phyloP scores from a whole-genome alignment of 2,329 filamentous ascomycete genomes.

The Colletotrichum orchidophilum region DNA sequence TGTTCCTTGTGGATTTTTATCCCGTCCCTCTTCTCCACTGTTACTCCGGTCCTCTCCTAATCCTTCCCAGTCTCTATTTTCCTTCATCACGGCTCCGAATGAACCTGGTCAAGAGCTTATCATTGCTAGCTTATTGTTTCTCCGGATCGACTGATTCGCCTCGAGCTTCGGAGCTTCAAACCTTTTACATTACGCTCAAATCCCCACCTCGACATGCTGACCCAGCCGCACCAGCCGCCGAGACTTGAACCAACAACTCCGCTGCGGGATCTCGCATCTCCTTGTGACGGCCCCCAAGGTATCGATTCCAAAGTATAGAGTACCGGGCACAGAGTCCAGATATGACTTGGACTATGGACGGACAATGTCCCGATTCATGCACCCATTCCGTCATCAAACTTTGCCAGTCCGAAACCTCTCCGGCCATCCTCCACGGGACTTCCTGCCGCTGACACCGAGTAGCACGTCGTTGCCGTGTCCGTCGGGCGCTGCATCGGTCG shows the following conservation, averaged over 20 bases:
- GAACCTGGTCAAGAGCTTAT: not conserved
- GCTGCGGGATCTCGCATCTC: not conserved
- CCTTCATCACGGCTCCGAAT: not conserved
- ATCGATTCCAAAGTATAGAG: not conserved
- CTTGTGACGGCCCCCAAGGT: not conserved
- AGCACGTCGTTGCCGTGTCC: not conserved
- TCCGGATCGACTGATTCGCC: not conserved
- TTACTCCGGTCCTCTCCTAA: not conserved
- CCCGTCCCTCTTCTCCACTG: not conserved
- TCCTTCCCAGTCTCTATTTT: not conserved
- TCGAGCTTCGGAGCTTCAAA: not conserved
- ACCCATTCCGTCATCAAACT: not conserved
- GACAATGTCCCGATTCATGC: conserved; percentile 8
- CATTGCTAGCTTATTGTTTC: not conserved
- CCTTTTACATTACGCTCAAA: not conserved
- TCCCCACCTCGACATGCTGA: not conserved
- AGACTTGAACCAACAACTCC: not conserved
- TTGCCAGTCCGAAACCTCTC: not conserved
- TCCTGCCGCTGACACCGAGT: not conserved
- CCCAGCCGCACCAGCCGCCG: not conserved
- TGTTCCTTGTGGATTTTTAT: not conserved
- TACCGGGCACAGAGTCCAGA: not conserved
- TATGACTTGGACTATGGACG: not conserved
- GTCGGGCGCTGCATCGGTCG: not conserved
- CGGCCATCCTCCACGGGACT: not conserved